Percentiles rank a stretch among this genome's conserved stretches.
Conservation (phyloP, 176 grass and related monocot genomes). For the Guadua angustifolia region DNA sequence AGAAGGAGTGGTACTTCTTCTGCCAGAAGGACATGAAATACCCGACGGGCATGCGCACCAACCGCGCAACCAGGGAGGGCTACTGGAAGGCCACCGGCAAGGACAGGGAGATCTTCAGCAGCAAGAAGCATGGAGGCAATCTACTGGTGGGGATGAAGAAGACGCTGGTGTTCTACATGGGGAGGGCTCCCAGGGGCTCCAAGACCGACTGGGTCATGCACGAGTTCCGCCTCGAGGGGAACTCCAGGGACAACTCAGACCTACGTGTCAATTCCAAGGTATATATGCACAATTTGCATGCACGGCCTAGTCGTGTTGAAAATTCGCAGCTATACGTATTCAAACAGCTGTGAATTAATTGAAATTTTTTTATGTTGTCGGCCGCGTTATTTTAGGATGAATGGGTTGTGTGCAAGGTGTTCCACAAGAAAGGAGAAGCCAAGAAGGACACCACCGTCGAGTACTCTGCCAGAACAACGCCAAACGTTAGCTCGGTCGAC, state of each 20-base stretch:
- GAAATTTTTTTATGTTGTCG: neutral
- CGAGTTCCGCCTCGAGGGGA: constrained; percentile 70
- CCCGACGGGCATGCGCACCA: constrained; percentile 63
- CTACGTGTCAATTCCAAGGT: constrained; percentile 46
- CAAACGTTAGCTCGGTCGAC: constrained; percentile 45
- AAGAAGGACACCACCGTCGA: neutral
- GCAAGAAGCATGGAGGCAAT: neutral
- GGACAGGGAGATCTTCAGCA: constrained; percentile 70
- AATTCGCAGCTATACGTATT: neutral
- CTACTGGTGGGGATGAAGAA: constrained; percentile 76
- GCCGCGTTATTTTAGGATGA: constrained; percentile 42
- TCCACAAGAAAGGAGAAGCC: constrained; percentile 48
- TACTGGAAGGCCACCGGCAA: constrained; percentile 93
- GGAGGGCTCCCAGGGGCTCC: constrained; percentile 68
- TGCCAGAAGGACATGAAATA: constrained; percentile 72
- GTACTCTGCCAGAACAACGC: constrained; percentile 36
- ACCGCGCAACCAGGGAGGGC: constrained; percentile 72
- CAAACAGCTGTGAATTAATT: neutral
- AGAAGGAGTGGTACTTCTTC: constrained; percentile 82
- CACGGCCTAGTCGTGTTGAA: neutral
- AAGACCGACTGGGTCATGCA: constrained; percentile 91
- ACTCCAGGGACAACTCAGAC: constrained; percentile 5
- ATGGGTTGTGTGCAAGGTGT: constrained; percentile 70
- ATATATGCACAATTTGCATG: neutral
- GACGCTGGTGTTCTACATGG: constrained; percentile 84